A percentile compares a stretch with the other conserved stretches of the same genome.
These are phyloP conservation scores for Talaromyces sp. DNA, from an alignment of 2,329 filamentous ascomycete genomes.

Conservation along the genomic window DNA sequence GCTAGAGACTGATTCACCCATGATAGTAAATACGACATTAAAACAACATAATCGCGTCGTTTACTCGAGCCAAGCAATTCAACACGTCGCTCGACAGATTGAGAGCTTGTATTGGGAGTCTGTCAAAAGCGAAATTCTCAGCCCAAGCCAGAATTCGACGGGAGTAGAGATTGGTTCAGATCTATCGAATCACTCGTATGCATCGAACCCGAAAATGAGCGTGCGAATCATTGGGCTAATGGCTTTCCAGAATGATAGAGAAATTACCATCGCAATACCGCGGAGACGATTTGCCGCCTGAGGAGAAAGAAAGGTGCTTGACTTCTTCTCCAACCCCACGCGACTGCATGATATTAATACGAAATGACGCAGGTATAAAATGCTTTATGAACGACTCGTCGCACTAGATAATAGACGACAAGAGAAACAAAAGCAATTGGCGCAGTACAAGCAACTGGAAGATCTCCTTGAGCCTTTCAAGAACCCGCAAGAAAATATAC, in stretches of 20 bases:
- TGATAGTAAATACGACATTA: slow-evolving; percentile 49
- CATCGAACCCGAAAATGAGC: no score
- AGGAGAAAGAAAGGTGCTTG: slow-evolving; percentile 26
- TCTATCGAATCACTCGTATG: slow-evolving; percentile 38
- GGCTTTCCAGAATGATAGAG: slow-evolving; percentile 34
- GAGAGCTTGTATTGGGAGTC: slow-evolving; percentile 54
- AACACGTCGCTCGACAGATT: slow-evolving; percentile 56
- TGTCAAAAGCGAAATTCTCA: slow-evolving; percentile 36
- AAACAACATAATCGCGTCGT: slow-evolving; percentile 53
- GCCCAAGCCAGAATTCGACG: slow-evolving; percentile 23
- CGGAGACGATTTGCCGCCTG: slow-evolving; percentile 29
- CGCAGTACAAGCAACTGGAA: slow-evolving; percentile 46
- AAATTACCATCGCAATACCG: slow-evolving; percentile 38
- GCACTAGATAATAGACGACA: slow-evolving; percentile 45
- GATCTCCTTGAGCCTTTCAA: slow-evolving; percentile 49
- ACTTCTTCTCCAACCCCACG: slow-evolving; percentile 18
- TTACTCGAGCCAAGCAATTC: slow-evolving; percentile 53
- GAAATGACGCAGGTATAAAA: slow-evolving; percentile 33
- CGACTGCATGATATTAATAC: slow-evolving; percentile 26
- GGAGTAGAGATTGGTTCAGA: slow-evolving; percentile 39
- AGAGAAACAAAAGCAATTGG: slow-evolving; percentile 45
- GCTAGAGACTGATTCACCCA: slow-evolving; percentile 9
- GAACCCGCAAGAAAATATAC: slow-evolving; percentile 49
- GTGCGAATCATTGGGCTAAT: not conserved
- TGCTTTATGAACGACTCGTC: slow-evolving; percentile 43